These are phyloP conservation scores for Brassica rapa DNA, from an alignment of 345 rosid genomes.

Conservation along the genomic window DNA sequence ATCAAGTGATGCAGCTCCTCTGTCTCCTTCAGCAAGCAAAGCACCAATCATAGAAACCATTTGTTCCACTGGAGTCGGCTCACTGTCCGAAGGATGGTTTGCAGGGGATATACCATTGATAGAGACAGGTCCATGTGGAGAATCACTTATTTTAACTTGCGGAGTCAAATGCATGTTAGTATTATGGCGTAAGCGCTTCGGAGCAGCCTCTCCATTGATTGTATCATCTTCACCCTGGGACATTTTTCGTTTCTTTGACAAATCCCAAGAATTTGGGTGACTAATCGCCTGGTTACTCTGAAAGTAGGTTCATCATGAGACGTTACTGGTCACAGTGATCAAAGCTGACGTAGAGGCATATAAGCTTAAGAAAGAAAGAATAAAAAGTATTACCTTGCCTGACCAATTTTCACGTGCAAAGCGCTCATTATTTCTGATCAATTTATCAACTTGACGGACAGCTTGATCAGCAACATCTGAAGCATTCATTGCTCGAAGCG, in stretches of 20 bases:
- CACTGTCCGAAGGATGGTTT: slow-evolving; percentile 55
- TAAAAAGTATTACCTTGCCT: slow-evolving; percentile 56
- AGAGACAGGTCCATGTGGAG: slow-evolving; percentile 49
- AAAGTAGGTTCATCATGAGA: slow-evolving; percentile 33
- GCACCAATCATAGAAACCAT: slow-evolving; percentile 99
- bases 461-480: slow-evolving; percentile 97
- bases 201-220: slow-evolving; percentile 56
- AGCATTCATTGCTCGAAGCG: slow-evolving; percentile 83
- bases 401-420: slow-evolving; percentile 72
- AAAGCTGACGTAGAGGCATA: slow-evolving; percentile 24
- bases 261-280: slow-evolving; percentile 62
- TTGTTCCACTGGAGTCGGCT: slow-evolving; percentile 86
- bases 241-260: slow-evolving; percentile 66
- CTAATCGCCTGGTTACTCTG: slow-evolving; percentile 73
- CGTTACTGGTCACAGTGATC: slow-evolving; percentile 23
- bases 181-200: slow-evolving; percentile 64
- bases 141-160: slow-evolving; percentile 52
- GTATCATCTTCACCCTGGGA: slow-evolving; percentile 62
- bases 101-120: slow-evolving; percentile 59
- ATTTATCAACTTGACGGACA: slow-evolving; percentile 90
- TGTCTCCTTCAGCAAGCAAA: slow-evolving; percentile 98
- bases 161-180: slow-evolving; percentile 43
- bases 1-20: slow-evolving; percentile 95
- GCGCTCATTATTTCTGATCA: slow-evolving; percentile 81
- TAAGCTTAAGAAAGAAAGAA: slow-evolving; percentile 23